phyloP scores from a whole-genome alignment of 768 basidiomycete species.

The Gloeophyllum trabeum region DNA sequence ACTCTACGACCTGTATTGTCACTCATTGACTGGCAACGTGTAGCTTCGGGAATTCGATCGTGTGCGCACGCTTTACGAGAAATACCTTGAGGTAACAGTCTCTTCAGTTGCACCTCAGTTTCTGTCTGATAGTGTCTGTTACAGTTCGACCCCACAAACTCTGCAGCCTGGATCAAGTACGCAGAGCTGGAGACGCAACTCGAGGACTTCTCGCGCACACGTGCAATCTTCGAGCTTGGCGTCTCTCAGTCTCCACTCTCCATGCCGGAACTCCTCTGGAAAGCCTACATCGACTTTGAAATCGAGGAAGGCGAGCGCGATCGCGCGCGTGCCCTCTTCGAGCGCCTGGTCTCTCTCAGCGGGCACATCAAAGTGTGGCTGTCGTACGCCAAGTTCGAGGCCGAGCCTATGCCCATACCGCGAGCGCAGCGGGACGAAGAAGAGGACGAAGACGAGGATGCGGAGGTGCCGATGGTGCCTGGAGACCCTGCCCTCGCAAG shows the following conservation, averaged over 20 bases:
- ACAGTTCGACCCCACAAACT: conserved; percentile 82
- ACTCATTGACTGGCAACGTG: not conserved
- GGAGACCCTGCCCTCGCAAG: conserved; percentile 66
- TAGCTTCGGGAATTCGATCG: conserved; percentile 93
- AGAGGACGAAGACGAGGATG: conserved; percentile 47
- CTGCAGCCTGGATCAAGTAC: conserved; percentile 92
- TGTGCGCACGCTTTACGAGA: conserved; percentile 84
- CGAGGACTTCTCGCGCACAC: conserved; percentile 79
- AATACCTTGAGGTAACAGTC: conserved; percentile 80
- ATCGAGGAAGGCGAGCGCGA: conserved; percentile 88
- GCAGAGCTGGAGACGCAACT: conserved; percentile 85
- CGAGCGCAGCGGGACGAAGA: conserved; percentile 61
- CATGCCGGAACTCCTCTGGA: conserved; percentile 93
- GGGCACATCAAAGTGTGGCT: conserved; percentile 98
- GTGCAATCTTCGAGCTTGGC: conserved; percentile 91
- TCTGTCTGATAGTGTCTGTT: not conserved
- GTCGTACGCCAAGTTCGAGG: conserved; percentile 88
- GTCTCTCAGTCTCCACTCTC: conserved; percentile 74
- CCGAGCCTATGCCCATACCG: conserved; percentile 56
- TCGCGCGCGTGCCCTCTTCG: conserved; percentile 74
- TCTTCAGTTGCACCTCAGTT: not conserved
- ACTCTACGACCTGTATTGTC: conserved; percentile 5
- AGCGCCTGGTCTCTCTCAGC: conserved; percentile 74
- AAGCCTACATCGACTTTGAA: conserved; percentile 96
- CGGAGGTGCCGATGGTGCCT: conserved; percentile 43